phyloP scores from a whole-genome alignment of 306 rosid species.

The Cotoneaster glaucophyllus region DNA sequence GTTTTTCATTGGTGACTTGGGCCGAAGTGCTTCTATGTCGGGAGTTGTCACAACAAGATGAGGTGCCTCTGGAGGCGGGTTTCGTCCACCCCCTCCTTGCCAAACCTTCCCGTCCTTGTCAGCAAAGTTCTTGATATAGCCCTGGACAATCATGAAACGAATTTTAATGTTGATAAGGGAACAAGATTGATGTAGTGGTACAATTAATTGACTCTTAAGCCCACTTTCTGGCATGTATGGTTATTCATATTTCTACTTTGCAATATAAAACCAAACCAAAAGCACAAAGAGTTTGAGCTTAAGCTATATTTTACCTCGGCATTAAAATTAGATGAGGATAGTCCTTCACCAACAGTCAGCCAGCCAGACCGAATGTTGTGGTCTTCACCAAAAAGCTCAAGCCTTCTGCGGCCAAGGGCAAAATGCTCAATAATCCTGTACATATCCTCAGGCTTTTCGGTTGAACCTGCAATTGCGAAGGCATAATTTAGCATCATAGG shows the following conservation, averaged over 20 bases:
- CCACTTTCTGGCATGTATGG: background rate
- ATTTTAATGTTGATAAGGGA: background rate
- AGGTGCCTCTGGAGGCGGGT: slow-evolving; percentile 96
- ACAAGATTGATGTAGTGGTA: background rate
- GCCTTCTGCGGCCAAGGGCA: slow-evolving; percentile 97
- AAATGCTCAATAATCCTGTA: slow-evolving; percentile 97
- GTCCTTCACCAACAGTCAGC: slow-evolving; percentile 79
- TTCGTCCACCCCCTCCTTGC: slow-evolving; percentile 98
- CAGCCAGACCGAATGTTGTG: slow-evolving; percentile 95
- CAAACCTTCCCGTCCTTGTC: slow-evolving; percentile 98
- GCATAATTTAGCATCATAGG: background rate
- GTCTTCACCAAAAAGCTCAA: slow-evolving; percentile 96
- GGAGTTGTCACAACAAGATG: slow-evolving; percentile 94
- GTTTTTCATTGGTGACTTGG: slow-evolving; percentile 99
- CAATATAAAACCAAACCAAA: background rate
- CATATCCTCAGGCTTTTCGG: slow-evolving; percentile 99
- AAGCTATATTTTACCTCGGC: slow-evolving; percentile 51
- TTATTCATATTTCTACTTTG: background rate
- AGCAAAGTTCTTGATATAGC: slow-evolving; percentile 62
- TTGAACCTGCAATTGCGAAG: slow-evolving; percentile 63
- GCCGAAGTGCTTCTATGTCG: slow-evolving; percentile 86
- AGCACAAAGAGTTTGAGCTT: background rate
- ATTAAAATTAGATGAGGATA: slow-evolving; percentile 79
- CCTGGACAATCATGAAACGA: slow-evolving; percentile 36
- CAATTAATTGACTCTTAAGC: background rate